A percentile compares a stretch with the other conserved stretches of the same genome.
Evolutionary conservation across 805 yeast species (phyloP).

Genomic region (Myxozyma mucilagina): DNA sequence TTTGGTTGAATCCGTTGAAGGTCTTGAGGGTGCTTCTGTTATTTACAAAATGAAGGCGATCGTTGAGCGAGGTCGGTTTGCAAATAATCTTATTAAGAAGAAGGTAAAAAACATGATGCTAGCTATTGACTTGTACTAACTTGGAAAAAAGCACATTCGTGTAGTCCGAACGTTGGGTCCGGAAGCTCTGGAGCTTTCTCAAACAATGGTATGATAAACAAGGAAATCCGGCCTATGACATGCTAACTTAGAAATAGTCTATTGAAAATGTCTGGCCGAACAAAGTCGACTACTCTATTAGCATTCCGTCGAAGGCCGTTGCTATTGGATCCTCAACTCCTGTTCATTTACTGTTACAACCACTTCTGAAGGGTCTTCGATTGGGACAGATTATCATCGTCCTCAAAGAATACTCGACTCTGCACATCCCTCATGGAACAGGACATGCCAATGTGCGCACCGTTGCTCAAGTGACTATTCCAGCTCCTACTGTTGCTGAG

Average conservation of each 20-base stretch:
- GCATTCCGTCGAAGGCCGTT: conserved; percentile 82
- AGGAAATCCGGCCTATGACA: background rate
- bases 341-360: conserved; percentile 69
- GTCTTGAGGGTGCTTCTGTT: conserved; percentile 75
- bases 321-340: conserved; percentile 84
- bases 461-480: conserved; percentile 53
- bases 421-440: conserved; percentile 37
- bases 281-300: conserved; percentile 85
- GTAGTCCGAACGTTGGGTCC: conserved; percentile 84
- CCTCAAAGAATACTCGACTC: conserved; percentile 64
- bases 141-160: conserved; percentile 53
- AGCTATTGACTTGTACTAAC: background rate
- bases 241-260: conserved; percentile 43
- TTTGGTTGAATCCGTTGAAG: conserved; percentile 83
- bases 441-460: conserved; percentile 66
- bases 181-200: conserved; percentile 83
- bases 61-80: conserved; percentile 79
- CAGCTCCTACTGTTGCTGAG: conserved; percentile 43
- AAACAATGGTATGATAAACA: conserved; percentile 55
- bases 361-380: conserved; percentile 75
- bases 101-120: conserved; percentile 40
- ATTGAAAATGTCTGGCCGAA: conserved; percentile 95
- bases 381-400: conserved; percentile 72
- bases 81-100: conserved; percentile 61
- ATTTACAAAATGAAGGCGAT: conserved; percentile 73